These are phyloP conservation scores for Collybia mongolica DNA, from an alignment of 768 basidiomycete genomes.

Conservation along the genomic window DNA sequence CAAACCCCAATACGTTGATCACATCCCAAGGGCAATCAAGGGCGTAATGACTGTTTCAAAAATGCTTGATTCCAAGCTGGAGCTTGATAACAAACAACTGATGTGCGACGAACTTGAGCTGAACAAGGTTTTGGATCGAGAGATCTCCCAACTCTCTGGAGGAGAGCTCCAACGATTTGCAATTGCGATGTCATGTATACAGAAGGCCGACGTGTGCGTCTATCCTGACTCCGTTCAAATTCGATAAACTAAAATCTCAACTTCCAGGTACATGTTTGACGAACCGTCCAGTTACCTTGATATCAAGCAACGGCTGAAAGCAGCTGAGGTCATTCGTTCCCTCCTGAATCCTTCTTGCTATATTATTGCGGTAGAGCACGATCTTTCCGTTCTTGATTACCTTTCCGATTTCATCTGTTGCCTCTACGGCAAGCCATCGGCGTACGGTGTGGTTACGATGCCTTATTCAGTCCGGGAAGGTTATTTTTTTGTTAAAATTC, in stretches of 20 bases:
- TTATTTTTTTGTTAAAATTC: conserved; percentile 25
- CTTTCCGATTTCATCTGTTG: conserved; percentile 98
- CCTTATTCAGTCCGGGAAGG: conserved; percentile 98
- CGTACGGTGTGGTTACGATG: conserved; percentile 99
- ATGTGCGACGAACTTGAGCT: conserved; percentile 89
- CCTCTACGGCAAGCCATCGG: conserved; percentile 94
- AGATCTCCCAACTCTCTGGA: conserved; percentile 85
- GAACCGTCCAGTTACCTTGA: conserved; percentile 99
- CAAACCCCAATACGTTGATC: conserved; percentile 99
- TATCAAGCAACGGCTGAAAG: conserved; percentile 91
- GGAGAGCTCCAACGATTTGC: conserved; percentile 98
- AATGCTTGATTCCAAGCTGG: conserved; percentile 92
- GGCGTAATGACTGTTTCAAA: conserved; percentile 79
- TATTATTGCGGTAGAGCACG: conserved; percentile 98
- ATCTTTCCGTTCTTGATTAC: conserved; percentile 96
- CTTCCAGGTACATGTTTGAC: conserved; percentile 92
- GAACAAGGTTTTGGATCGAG: conserved; percentile 81
- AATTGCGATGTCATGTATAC: conserved; percentile 96
- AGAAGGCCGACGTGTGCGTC: conserved; percentile 90
- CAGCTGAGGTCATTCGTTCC: conserved; percentile 92
- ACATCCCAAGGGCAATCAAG: conserved; percentile 96
- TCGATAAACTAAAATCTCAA: neutral
- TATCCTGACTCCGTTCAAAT: neutral
- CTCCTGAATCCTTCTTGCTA: conserved; percentile 84
- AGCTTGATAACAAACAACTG: conserved; percentile 83